Evolutionary conservation across 305 asterid genomes (phyloP), one percentile per base, ranked within the genome.

Genomic region (Withania somnifera): DNA sequence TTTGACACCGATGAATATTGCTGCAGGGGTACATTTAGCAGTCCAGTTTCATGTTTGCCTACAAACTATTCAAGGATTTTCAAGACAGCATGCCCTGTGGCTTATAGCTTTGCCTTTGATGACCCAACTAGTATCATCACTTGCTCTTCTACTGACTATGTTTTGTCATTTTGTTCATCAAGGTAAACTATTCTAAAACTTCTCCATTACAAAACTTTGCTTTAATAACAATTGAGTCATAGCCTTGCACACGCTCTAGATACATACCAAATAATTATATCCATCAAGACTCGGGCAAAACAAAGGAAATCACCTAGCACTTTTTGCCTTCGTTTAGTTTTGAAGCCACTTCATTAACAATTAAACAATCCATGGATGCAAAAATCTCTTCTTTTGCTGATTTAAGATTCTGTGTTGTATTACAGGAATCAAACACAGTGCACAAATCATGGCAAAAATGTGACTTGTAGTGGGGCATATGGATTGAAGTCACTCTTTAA

Each of bases 61-160:
- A 90, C 93, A 8, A 87, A 91, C 22, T 93, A 91, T 73, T 93
- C 97, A 17, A 89, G 86, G 61, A 80, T 38, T 26, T 93, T 93
- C 81, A 91, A 93, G 73, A 32, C 87, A 7, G 94, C 94, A n/a
- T 93, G 97, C 81, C 96, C 94, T 24, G 89, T 89, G 11, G 94
- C 96, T 50, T 91, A 89, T 57, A 90, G 93, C 87, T 93, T 86
- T 68, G 94, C 95, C 45, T 89, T 87, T 73, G 96, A 91, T 86
- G 92, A 91, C 58, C 90, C 87, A 3, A 86, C 97, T 4, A 88
- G 93, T 45, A 84, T 91, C 45, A 24, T 87, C 3, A 93, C 93
- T 28, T 93, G 97, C 87, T 86, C 94, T 3, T 84, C 91, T 11
- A 83, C 92, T 0, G 93, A 91, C 82, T 92, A 91, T 82, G 63